phyloP scores from a whole-genome alignment of 768 basidiomycete species.

The Leccinum pellstonianum region DNA sequence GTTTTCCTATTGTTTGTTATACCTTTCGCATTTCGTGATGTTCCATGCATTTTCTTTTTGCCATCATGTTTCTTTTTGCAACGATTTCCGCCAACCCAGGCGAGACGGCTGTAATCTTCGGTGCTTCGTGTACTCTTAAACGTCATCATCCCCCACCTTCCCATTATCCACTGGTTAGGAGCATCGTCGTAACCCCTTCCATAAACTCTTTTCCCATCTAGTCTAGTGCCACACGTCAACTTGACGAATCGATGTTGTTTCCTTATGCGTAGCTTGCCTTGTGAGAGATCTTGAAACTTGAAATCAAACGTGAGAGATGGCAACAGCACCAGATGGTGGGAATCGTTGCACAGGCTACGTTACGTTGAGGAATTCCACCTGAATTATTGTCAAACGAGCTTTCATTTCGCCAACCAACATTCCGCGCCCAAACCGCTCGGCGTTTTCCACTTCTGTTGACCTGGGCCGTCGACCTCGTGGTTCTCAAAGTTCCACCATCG shows the following conservation, averaged over 20 bases:
- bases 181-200: constrained; percentile 52
- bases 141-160: constrained; percentile 25
- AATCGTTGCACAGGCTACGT: neutral
- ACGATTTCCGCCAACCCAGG: constrained; percentile 1
- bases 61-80: constrained; percentile 8
- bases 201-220: constrained; percentile 6
- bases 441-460: constrained; percentile 33
- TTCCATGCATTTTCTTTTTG: constrained; percentile 1
- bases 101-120: constrained; percentile 38
- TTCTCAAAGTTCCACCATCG: constrained; percentile 6
- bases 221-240: neutral
- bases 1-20: constrained; percentile 12
- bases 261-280: neutral
- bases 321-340: neutral
- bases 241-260: neutral
- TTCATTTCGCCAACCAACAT: constrained; percentile 17
- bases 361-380: neutral
- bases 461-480: constrained; percentile 26
- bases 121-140: constrained; percentile 39
- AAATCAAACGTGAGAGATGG: neutral
- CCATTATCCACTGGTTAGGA: constrained; percentile 48
- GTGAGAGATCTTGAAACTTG: no score
- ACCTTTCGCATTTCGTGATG: neutral
- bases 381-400: neutral
- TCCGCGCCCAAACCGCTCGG: constrained; percentile 20